Base-by-base conservation (phyloP, 805 yeast genomes). In the Zygoascus flipseniorum region DNA sequence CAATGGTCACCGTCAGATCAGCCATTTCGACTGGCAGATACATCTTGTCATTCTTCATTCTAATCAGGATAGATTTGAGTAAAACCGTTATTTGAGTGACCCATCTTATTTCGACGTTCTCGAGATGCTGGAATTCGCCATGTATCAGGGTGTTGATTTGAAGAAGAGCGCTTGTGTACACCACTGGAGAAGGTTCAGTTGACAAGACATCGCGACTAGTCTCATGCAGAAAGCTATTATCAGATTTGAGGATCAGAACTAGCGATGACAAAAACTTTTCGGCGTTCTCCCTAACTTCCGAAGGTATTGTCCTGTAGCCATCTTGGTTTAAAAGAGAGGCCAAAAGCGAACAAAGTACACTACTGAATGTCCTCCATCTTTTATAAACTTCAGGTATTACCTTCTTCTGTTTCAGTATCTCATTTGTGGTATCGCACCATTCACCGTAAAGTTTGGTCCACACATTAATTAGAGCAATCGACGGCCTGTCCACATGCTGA, bases 151-250 rank as follows among this genome's bases (percentile, higher is more conserved):
- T 62, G 48, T 66, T 71, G 42, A 84, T 62, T 52, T 76, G 76
- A 6, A 69, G 65, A 48, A 82, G 72, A 19, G 83, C 70, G 31
- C 55, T 74, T 61, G 51, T 73, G 75, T 62, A 77, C 76, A 13
- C 81, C 75, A 26, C 73, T 71, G 11, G 89, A 80, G 68, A 85
- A 83, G 83, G 67, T 54, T 85, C 90, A 31, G 76, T 69, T 13
- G 85, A 80, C 45, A 89, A 66, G 1, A 87, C 81, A 58, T 87
- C 95, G 56, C 83, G 80, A 1, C 87, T 78, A 43, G 81, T 79
- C 46, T 87, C 93, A 56, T 95, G 74, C 0, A 82, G 74, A 5
- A 79, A 48, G 5, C 75, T 54, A 78, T 69, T 61, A 75, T 79
- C 26, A 70, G 71, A 57, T 9, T 55, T 72, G 69, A 14, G 61